Evolutionary conservation across 345 rosid genomes (phyloP), one percentile per base, ranked within the genome.

Genomic region (Corchorus capsularis): DNA sequence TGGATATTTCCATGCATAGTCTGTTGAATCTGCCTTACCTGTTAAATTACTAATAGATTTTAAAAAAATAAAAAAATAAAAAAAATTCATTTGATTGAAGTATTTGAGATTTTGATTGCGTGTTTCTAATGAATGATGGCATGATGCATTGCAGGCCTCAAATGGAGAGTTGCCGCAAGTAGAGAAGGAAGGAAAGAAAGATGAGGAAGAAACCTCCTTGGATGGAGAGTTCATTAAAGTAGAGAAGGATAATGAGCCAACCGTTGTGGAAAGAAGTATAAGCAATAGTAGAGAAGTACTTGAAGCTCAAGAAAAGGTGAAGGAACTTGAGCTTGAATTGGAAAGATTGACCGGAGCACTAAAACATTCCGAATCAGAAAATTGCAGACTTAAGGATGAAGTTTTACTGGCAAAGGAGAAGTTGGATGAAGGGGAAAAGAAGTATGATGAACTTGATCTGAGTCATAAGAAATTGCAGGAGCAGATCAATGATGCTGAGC

Each of bases 161-260:
- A 89, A 87, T 69, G 96, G 89, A 76, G 93, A 82, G 16, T 63
- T 78, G 80, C 78, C 79, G 13, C 73, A 77, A 54, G 86, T 69
- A 19, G 88, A 79, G 37, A 89, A 78, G 72, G 90, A 63, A 77
- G 88, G 79, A 39, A 90, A 82, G 78, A 92, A 89, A 82, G 98
- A 92, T 63, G 98, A 91, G 69, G 95, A 96, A 71, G 99, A 93
- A 80, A 84, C 86, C 61, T 79, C 83, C 59, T 76, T 81, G 64
- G 96, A 87, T 71, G 98, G 93, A 69, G 98, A 88, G 78, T 96
- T 96, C 86, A 92, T 96, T 59, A 96, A 96, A 80, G 95, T 96
- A 65, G 98, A 96, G 85, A 91, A 82, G 86, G 86, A 81, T 8
- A 75, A 79, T 16, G 77, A 79, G 43, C 75, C 79, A 20, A 75